These are phyloP conservation scores for Hymenoscyphus salicellus DNA, from an alignment of 2,329 filamentous ascomycete genomes.

Conservation along the genomic window DNA sequence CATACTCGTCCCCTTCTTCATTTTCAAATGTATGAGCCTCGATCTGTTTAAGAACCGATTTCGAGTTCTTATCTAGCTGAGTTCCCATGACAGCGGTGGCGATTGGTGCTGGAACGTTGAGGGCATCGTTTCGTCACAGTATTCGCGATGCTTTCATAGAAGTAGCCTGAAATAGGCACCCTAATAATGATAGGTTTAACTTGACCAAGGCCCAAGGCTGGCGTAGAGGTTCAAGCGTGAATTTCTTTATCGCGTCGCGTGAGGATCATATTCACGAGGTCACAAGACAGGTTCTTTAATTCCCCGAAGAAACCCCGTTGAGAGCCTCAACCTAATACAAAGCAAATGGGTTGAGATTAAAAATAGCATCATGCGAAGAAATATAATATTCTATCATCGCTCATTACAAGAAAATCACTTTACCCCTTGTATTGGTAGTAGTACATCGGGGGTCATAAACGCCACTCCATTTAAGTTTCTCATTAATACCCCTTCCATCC, in stretches of 20 bases:
- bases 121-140: neutral
- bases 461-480: neutral
- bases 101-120: neutral
- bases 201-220: neutral
- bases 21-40: slow-evolving; percentile 68
- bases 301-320: neutral
- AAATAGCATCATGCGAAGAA: neutral
- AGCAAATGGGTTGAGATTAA: neutral
- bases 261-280: neutral
- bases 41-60: slow-evolving; percentile 59
- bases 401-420: neutral
- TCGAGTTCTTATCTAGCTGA: slow-evolving; percentile 62
- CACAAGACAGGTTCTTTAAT: neutral
- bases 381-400: neutral
- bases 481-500: neutral
- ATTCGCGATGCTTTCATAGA: neutral
- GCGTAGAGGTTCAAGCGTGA: neutral
- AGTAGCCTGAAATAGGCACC: neutral
- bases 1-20: slow-evolving; percentile 89
- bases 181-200: neutral
- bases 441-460: neutral
- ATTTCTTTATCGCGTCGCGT: neutral
- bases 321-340: neutral
- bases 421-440: neutral
- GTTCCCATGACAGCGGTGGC: slow-evolving; percentile 49